Base-by-base conservation (phyloP, 371 early-diverging fungal species). In the Mortierella sp. region DNA sequence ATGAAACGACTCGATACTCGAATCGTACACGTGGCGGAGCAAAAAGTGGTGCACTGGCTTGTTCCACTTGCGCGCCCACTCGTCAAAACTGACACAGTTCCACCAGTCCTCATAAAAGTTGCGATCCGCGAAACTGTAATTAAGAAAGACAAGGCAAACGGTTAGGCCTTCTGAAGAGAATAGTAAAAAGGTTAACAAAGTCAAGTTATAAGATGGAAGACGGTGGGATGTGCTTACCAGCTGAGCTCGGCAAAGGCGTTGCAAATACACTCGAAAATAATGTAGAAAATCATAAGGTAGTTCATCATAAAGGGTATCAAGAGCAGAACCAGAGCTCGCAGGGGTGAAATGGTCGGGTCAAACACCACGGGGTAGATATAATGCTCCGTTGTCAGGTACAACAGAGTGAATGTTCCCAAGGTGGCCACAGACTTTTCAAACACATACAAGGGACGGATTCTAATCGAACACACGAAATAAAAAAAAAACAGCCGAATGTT, bases 81-180 rank as follows among this genome's bases (percentile, higher is more conserved):
- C 99, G 79, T 96, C 97, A 80, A 96, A 97, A 1, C 95, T 94
- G n/a, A 93, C 88, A 79, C 94, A 93, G 88, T 99, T 99, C 99
- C 99, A 99, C 99, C 99, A 99, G 88, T 98, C 98, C 76, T 97
- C 97, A 90, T 99, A 99, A 90, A 99, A 99, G 81, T 95, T 94
- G 63, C 97, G 94, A 87, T 99, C 99, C n/a, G 98, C 98, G 89
- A 99, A 99, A 54, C 94, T 93, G 80, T 35, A 8, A 49, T 63
- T 27, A 2, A 2, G 74, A 71, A 56, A 14, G 18, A 55, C 49
- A 5, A 8, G 21, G 18, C 65, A 63, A 46, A 63, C 29, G 65
- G 29, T n/a, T 35, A 32, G 44, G 21, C 10, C 38, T 29, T 27
- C 12, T 18, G 38, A 8, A 35, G 18, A 16, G n/a, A 18, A 44